A percentile compares a stretch with the other conserved stretches of the same genome.
These are phyloP conservation scores for Penicillium sp. DNA, from an alignment of 2,329 filamentous ascomycete genomes.

Conservation along the genomic window DNA sequence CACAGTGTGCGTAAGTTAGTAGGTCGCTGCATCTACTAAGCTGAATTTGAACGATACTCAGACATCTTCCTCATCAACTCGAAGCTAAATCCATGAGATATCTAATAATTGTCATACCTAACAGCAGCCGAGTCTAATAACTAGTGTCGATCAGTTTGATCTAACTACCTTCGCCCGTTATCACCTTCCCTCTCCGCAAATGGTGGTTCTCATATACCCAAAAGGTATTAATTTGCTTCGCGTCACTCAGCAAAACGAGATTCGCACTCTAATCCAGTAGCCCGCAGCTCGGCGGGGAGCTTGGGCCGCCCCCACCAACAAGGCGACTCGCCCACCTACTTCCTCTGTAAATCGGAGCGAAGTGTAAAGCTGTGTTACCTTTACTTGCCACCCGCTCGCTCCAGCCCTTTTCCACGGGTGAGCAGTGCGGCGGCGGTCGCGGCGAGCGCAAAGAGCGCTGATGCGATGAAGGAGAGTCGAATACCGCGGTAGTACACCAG, in stretches of 20 bases:
- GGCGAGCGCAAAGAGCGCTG: slow-evolving; percentile 51
- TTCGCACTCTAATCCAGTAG: too few relatives aligned
- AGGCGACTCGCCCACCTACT: background rate
- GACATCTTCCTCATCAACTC: background rate
- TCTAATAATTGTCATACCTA: background rate
- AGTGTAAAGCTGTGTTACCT: background rate
- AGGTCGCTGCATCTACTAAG: too few relatives aligned
- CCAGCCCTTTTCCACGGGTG: slow-evolving; percentile 39
- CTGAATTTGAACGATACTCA: background rate
- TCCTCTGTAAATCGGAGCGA: too few relatives aligned
- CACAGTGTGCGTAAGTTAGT: too few relatives aligned
- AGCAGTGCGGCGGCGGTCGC: slow-evolving; percentile 50
- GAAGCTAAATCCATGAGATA: background rate
- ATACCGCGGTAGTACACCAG: slow-evolving; percentile 60
- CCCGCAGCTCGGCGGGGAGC: background rate
- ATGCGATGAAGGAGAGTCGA: slow-evolving; percentile 54
- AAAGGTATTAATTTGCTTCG: too few relatives aligned
- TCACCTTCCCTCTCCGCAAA: background rate
- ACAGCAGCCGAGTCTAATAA: background rate
- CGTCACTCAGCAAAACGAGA: too few relatives aligned
- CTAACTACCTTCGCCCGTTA: background rate
- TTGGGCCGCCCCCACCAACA: background rate
- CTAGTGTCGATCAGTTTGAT: background rate
- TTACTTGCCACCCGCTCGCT: slow-evolving; percentile 13
- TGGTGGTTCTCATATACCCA: too few relatives aligned